Conservation (phyloP, 768 basidiomycete species). For the Pleurotus eryngii region DNA sequence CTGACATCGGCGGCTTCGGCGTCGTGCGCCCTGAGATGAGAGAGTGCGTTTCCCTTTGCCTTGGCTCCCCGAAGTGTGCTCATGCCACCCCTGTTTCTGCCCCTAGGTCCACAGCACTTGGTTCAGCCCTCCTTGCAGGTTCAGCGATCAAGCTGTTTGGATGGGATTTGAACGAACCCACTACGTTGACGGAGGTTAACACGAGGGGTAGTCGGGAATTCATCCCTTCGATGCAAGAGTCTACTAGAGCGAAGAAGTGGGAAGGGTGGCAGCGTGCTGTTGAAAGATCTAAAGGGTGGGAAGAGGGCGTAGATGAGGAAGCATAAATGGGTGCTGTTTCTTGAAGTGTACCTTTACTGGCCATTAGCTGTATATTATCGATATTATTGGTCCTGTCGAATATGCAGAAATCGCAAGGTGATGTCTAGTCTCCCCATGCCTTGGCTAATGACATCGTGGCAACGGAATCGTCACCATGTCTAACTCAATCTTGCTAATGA, state of each 20-base stretch:
- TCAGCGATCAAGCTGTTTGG: constrained; percentile 85
- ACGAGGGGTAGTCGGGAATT: constrained; percentile 78
- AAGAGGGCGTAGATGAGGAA: constrained; percentile 41
- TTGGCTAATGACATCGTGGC: no score
- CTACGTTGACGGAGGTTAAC: constrained; percentile 84
- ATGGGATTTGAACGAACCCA: constrained; percentile 84
- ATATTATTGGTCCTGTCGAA: no score
- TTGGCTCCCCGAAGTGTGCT: no score
- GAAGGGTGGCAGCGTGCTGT: constrained; percentile 87
- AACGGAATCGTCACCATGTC: no score
- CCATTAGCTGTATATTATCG: background rate
- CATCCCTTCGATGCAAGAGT: constrained; percentile 47
- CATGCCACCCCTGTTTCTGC: background rate
- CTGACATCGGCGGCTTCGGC: constrained; percentile 88
- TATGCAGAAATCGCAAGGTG: no score
- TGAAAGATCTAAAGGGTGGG: constrained; percentile 81
- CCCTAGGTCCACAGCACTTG: constrained; percentile 88
- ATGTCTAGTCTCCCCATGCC: no score
- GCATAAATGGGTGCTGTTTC: background rate
- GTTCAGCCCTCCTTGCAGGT: constrained; percentile 91
- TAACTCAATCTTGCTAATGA: no score
- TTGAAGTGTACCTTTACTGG: background rate
- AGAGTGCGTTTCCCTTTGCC: constrained; percentile 56
- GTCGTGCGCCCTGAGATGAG: constrained; percentile 95
- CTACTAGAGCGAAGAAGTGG: constrained; percentile 64